Base-by-base conservation (phyloP, 2,329 filamentous ascomycete species). In the Botrytis squamosa region DNA sequence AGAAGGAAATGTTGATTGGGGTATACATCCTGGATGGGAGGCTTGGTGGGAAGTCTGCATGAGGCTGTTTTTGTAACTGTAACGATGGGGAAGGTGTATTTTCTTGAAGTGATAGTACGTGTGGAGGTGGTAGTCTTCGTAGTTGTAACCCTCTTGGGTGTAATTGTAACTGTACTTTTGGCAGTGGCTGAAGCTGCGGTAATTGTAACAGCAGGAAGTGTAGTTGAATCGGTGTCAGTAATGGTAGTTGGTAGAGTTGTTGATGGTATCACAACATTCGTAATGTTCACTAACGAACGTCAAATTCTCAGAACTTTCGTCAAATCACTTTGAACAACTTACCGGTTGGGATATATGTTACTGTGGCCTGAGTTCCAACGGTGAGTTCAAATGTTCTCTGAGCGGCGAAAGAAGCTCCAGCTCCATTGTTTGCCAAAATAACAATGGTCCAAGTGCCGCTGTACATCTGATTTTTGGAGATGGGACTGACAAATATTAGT, bases 391-490 rank as follows among this genome's bases (percentile, higher is more conserved):
- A 72, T n/a, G 64, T 72, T 52, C 71, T 68, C 40, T 72, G 71
- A 36, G 71, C 46, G 25, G 71, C 71, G 36, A 72, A 72, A 46
- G 71, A 72, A 20, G 64, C 57, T 33, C 57, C 38, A 20, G 68
- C 36, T 25, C 71, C 71, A 60, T 72, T 72, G 10, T 72, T 72
- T 29, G 57, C 71, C 64, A 72, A 49, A 18, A 69, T 62, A 4
- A 72, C 55, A 60, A 72, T 72, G 16, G 64, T 69, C 71, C 71
- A 72, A 20, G 25, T 69, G 25, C 71, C 71, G 33, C 55, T 69
- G 22, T 72, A 72, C 71, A 72, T 72, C 20, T 69, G 14, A 22
- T 36, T 72, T 46, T 72, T 72, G 14, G 40, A 57, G 10, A 72
- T 33, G 33, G 71, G 71, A 40, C 71, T 72, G 6, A n/a, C 3